Base-by-base conservation (phyloP, 441 rosid genomes). In the Erodium trifolium region DNA sequence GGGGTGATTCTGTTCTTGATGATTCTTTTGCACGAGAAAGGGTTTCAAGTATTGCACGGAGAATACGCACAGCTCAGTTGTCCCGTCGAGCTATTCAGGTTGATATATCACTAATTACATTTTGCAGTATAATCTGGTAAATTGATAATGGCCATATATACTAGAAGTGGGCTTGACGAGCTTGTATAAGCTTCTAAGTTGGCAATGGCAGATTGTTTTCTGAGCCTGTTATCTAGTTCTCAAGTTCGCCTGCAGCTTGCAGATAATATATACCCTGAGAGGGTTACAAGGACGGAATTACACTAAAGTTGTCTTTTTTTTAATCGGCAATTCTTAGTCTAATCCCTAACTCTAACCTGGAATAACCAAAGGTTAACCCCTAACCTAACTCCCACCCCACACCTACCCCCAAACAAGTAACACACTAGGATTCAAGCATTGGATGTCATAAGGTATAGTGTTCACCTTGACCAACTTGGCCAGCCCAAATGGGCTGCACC, bases 21-120 rank as follows among this genome's bases (percentile, higher is more conserved):
- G 98, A 96, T 85, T 93, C 99, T 73, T 93, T 93, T 82, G 98
- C 98, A 49, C 87, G 98, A 67, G 98, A 93, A 80, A 91, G 99
- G 79, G 99, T 96, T 73, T 87, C 99, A 66, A 86, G 93, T 81
- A 96, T 96, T 84, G 99, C 98, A 14, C 98, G 86, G 63, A 88
- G 98, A 76, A 96, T 96, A 78, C 97, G 97, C 66, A 73, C 78
- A 60, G 89, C 91, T 76, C 99, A 96, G 78, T 80, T 96, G 78
- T 91, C 86, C 64, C 95, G 90, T 59, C 92, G 99, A 68, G 98
- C 99, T 71, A 88, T 83, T 43, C 93, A 88, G 97, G 99, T 96
- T 74, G 73, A 13, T 49, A 13, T 63, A 72, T 63, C 3, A 7
- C 43, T 55, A 17, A 12, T 63, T 34, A 29, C 43, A 31, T 31